Evolutionary conservation across 108 stramenopile genomes (phyloP), one percentile per base, ranked within the genome.

Genomic region (Skeletonema costatum): DNA sequence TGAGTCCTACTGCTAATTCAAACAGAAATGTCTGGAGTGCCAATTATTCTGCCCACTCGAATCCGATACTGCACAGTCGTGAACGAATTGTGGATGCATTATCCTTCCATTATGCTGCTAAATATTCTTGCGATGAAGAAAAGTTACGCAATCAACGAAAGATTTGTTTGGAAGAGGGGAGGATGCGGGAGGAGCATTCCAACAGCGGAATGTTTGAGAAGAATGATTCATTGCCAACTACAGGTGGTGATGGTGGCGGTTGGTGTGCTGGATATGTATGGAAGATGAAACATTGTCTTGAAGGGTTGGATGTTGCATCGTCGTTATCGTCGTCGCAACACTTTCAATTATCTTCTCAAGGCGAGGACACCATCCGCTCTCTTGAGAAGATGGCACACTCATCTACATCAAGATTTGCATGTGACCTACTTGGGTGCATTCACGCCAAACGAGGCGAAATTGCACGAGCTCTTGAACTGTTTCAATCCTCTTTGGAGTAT

Each of bases 41-140:
- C 12, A 17, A 4, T 31, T 81, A 75, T 66, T 14, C 8, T 4
- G 9, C 53, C 25, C 81, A 82, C 67, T 63, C 63, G 0, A 56
- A 72, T 62, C 48, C 71, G 16, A 32, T 33, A 9, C 38, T 76
- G 32, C 71, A 66, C 42, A 76, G 66, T 46, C 68, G 81, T 38
- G 71, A 76, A 56, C 31, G 60, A 25, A 60, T 82, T 31, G 81
- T 76, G 66, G 81, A 82, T 64, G 81, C 75, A 46, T 21, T 82
- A 21, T 82, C 71, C 13, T 76, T 76, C 50, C 81, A 76, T 41
- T 69, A 33, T 33, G 80, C 73, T 6, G 32, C 60, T 2, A 56
- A 66, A 7, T 25, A 56, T n/a, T 25, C n/a, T 10, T 56, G 21
- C 9, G 53, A 21, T 56, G 53, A 29, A 25, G 53, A 8, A 56